These are phyloP conservation scores for Alternaria postmessia DNA, from an alignment of 2,329 filamentous ascomycete species.

Conservation along the genomic window DNA sequence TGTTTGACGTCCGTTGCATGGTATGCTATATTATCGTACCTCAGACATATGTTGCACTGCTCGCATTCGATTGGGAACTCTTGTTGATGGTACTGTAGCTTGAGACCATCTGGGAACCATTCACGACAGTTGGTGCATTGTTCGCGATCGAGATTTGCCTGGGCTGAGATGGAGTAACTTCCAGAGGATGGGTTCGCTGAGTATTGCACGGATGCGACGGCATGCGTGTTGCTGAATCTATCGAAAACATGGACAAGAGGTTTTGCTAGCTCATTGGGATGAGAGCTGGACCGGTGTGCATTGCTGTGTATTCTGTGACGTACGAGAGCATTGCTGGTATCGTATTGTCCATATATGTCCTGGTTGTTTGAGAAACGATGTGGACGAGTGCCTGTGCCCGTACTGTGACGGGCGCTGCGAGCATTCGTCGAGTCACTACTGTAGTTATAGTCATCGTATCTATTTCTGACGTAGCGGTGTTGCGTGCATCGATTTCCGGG, in stretches of 20 bases:
- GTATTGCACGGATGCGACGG: constrained; percentile 25
- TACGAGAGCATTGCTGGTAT: not conserved
- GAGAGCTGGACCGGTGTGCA: not conserved
- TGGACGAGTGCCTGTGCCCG: not conserved
- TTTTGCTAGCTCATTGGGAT: not conserved
- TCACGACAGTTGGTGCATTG: constrained; percentile 25
- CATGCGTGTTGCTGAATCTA: constrained; percentile 18
- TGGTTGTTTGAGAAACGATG: constrained; percentile 1
- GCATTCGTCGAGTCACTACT: constrained; percentile 15
- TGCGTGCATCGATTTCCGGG: constrained; percentile 21
- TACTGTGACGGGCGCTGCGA: constrained; percentile 12
- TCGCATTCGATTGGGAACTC: constrained; percentile 30
- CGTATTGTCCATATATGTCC: constrained; percentile 4
- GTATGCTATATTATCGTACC: constrained; percentile 22
- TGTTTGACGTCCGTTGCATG: constrained; percentile 26
- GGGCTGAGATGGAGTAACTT: constrained; percentile 20
- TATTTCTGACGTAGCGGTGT: constrained; percentile 3
- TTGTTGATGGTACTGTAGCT: constrained; percentile 18
- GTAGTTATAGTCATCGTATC: constrained; percentile 9
- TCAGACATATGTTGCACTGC: constrained; percentile 26
- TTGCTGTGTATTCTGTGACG: not conserved
- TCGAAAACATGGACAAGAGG: constrained; percentile 21
- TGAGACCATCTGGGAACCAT: constrained; percentile 26
- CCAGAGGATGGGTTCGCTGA: constrained; percentile 12
- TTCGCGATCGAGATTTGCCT: constrained; percentile 32